Evolutionary conservation across 2,329 filamentous ascomycete genomes (phyloP).

Genomic region (Onygenales sp.): DNA sequence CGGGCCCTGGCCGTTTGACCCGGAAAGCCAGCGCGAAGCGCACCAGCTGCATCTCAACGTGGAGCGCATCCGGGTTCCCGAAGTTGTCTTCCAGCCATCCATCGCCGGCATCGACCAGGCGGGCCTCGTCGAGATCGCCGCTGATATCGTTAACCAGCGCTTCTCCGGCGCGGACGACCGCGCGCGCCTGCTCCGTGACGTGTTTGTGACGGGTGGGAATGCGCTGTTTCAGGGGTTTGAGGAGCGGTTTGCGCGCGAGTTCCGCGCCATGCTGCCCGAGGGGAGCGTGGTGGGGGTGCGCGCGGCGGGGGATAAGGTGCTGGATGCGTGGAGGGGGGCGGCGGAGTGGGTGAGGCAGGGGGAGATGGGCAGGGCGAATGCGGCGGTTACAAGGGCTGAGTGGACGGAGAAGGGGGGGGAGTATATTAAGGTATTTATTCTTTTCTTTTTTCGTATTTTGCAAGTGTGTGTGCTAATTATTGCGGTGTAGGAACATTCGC

Average conservation of each 20-base stretch:
- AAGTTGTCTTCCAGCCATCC: conserved; percentile 84
- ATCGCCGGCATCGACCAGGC: conserved; percentile 92
- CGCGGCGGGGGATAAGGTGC: conserved; percentile 61
- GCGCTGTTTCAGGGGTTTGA: conserved; percentile 81
- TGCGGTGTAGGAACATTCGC: conserved; percentile 3
- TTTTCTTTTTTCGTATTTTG: neutral
- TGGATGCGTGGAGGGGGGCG: conserved; percentile 91
- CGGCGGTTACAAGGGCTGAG: conserved; percentile 66
- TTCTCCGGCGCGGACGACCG: conserved; percentile 50
- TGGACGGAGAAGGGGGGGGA: conserved; percentile 87
- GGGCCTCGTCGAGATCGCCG: conserved; percentile 82
- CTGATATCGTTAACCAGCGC: conserved; percentile 79
- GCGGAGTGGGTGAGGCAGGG: conserved; percentile 64
- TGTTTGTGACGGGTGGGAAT: conserved; percentile 93
- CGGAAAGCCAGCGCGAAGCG: conserved; percentile 66
- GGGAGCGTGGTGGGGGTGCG: conserved; percentile 60
- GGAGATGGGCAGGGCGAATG: conserved; percentile 46
- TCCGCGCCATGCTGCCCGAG: conserved; percentile 62
- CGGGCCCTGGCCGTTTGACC: conserved; percentile 77
- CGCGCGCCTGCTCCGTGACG: conserved; percentile 66
- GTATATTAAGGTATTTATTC: conserved; percentile 63
- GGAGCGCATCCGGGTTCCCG: conserved; percentile 86
- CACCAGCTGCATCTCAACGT: conserved; percentile 94
- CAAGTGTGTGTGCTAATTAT: neutral
- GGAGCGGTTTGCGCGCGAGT: conserved; percentile 63